Base-by-base conservation (phyloP, 2,329 filamentous ascomycete species). In the Aspergillus quadrilineatus region DNA sequence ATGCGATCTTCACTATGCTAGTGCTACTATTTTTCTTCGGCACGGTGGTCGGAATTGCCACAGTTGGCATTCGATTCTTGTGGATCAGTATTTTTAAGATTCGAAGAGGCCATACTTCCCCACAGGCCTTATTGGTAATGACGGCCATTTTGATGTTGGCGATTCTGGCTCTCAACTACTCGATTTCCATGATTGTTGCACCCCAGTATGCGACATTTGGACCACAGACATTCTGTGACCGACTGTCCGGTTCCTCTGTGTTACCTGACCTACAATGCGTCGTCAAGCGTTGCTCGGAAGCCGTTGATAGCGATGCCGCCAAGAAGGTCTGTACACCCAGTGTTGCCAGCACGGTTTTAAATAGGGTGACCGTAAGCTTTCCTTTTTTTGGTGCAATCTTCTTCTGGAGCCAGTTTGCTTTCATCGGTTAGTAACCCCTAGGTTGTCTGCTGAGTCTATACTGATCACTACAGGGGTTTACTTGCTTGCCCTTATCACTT, bases 331-430 rank as follows among this genome's bases (percentile, higher is more conserved):
- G 94, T 80, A 97, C 92, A 0, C 92, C 94, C 0, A 93, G 88
- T 22, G 87, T 97, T 37, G 89, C 92, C 72, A 94, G 90, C 58
- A 96, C 90, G 0, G 96, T 99, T 75, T 81, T 99, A 62, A 97
- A 97, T 74, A 87, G 92, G 44, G 85, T 97, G 59, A 92, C 90
- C 22, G 84, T 96, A 68, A 96, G 95, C 70, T 99, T 94, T 82
- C 92, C 94, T 5, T 91, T 97, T 70, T 96, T 99, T 68, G 94
- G 94, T 9, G 86, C 88, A 9, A 78, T 97, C n/a, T 84, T 90
- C 64, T 99, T 97, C 74, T 99, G 92, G 92, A 90, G 92, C 0
- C 94, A 99, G 68, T 97, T 97, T 69, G 89, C 83, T 10, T 97
- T 99, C 77, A 76, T 99, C 43, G 88, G 78, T 78, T 72, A 64